Base-by-base conservation (phyloP, 257 asterid species). In the Lithospermum erythrorhizon region DNA sequence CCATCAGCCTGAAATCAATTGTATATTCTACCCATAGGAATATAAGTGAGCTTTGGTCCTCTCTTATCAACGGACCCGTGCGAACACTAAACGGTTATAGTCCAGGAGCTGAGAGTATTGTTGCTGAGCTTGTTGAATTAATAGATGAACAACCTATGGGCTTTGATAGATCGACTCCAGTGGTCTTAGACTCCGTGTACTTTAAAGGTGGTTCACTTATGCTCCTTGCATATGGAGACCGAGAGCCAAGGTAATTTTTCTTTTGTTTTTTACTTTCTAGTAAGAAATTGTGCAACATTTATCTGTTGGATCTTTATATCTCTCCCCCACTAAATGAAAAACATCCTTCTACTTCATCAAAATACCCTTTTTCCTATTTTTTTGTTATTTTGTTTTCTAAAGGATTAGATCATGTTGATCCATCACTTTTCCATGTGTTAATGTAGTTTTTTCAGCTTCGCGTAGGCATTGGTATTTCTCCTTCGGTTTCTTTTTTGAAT, bases 211-310 rank as follows among this genome's bases (percentile, higher is more conserved):
- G 98, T 30, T 79, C 89, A 49, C 68, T 93, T 66, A 82, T 93
- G 96, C 76, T n/a, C 71, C 97, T 93, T 6, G 98, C 95, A 27
- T 93, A 93, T 73, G 97, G 98, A n/a, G n/a, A 93, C 73, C 65
- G 69, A 51, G 98, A 93, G 73, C 96, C 98, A 22, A 89, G 97
- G 97, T 93, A 77, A 70, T 58, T 66, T 56, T 73, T 47, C 9
- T 17, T 17, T 48, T 62, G 13, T 13, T 52, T 69, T 67, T 27
- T 57, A 57, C 59, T 30, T 54, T 30, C 59, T 58, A 60, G 30
- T 25, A 63, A 52, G 64, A 47, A 18, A 21, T 58, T 25, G 56
- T 65, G 21, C 56, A 52, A 53, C 15, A 3, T n/a, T 6, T 8
- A 19, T 6, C 57, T 18, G 16, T 49, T 17, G 23, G 9, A 52